Percentiles rank a stretch among this genome's conserved stretches.
Evolutionary conservation across 768 basidiomycete genomes (phyloP).

Genomic region (Leccinum subgranulosum): DNA sequence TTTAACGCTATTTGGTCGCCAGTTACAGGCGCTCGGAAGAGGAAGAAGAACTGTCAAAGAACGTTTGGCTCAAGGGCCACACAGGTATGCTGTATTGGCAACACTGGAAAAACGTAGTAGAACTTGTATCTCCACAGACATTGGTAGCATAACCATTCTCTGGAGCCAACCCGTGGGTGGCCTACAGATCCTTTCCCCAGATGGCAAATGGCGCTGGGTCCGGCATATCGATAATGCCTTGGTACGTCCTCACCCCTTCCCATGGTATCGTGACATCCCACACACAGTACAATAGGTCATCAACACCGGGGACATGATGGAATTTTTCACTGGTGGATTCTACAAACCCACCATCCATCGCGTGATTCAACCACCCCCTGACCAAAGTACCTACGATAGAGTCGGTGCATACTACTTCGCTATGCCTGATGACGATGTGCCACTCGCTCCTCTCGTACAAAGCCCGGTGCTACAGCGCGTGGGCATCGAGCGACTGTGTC

Average conservation of each 20-base stretch:
- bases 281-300: slow-evolving; percentile 39
- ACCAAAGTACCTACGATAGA: slow-evolving; percentile 47
- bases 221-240: slow-evolving; percentile 56
- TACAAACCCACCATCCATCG: slow-evolving; percentile 60
- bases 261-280: not conserved
- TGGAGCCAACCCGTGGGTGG: slow-evolving; percentile 60
- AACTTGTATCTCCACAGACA: slow-evolving; percentile 32
- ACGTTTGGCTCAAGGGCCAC: slow-evolving; percentile 61
- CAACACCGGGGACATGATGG: slow-evolving; percentile 57
- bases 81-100: slow-evolving; percentile 36
- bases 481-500: slow-evolving; percentile 37
- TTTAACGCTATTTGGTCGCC: not conserved
- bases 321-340: slow-evolving; percentile 56
- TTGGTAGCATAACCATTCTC: slow-evolving; percentile 53
- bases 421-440: slow-evolving; percentile 49
- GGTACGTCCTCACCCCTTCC: slow-evolving; percentile 28
- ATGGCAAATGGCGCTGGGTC: slow-evolving; percentile 57
- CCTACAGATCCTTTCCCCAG: slow-evolving; percentile 51
- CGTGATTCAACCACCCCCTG: slow-evolving; percentile 53
- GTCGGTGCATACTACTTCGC: slow-evolving; percentile 58
- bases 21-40: slow-evolving; percentile 50
- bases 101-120: not conserved
- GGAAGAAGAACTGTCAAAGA: slow-evolving; percentile 48
- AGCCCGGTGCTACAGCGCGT: slow-evolving; percentile 48
- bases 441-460: slow-evolving; percentile 38